These are phyloP conservation scores for Cyberlindnera euphorbiae DNA, from an alignment of 805 yeast genomes.

Conservation along the genomic window DNA sequence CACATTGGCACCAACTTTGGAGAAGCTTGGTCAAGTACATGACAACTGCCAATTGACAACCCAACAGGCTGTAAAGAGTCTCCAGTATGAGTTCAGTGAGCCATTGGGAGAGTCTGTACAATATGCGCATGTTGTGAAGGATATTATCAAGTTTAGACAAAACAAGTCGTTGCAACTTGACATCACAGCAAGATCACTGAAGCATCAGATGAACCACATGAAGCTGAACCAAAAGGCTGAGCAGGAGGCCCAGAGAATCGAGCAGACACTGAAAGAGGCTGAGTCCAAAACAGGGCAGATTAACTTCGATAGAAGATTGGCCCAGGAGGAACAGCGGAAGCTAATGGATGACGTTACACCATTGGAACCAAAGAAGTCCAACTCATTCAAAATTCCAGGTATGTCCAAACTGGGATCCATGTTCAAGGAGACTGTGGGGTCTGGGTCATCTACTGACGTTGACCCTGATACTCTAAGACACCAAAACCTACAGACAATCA, in stretches of 20 bases:
- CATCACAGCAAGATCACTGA: constrained; percentile 35
- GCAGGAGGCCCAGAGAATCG: constrained; percentile 39
- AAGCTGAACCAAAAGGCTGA: constrained; percentile 38
- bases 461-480: constrained; percentile 64
- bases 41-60: constrained; percentile 62
- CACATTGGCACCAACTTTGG: constrained; percentile 50
- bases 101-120: constrained; percentile 72
- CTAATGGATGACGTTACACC: constrained; percentile 11
- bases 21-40: constrained; percentile 79
- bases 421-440: constrained; percentile 53
- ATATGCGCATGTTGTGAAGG: constrained; percentile 50
- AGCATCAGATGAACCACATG: constrained; percentile 29
- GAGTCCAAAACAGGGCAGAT: constrained; percentile 25
- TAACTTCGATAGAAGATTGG: constrained; percentile 25
- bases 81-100: constrained; percentile 58
- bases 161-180: constrained; percentile 44
- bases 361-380: constrained; percentile 23
- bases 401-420: constrained; percentile 45
- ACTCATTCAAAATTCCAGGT: constrained; percentile 50
- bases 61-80: constrained; percentile 43
- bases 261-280: constrained; percentile 24
- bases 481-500: constrained; percentile 40
- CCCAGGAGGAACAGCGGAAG: constrained; percentile 15
- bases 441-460: constrained; percentile 27
- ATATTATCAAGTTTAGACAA: constrained; percentile 49